Evolutionary conservation across 768 basidiomycete genomes (phyloP).

Genomic region (Amyloporia xantha): DNA sequence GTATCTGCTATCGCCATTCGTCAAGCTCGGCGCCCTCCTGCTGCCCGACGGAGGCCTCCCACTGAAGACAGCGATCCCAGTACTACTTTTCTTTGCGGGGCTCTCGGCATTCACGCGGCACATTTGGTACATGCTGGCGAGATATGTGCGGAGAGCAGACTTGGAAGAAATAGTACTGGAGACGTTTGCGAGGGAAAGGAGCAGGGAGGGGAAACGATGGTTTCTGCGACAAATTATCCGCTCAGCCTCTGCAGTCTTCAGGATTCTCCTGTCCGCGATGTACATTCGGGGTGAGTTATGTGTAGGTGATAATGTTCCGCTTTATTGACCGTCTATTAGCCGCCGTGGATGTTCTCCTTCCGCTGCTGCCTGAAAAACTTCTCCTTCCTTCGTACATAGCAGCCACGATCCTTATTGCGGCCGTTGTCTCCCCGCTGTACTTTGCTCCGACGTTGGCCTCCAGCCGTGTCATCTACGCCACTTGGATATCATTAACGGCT

Average conservation of each 20-base stretch:
- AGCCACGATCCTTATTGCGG: constrained; percentile 35
- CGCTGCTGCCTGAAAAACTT: constrained; percentile 36
- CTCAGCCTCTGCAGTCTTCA: constrained; percentile 36
- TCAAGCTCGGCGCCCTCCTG: constrained; percentile 65
- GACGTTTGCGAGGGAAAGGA: constrained; percentile 47
- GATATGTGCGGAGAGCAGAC: constrained; percentile 59
- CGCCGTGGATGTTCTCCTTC: constrained; percentile 45
- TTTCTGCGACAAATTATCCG: constrained; percentile 41
- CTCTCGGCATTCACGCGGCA: constrained; percentile 58
- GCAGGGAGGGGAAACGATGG: constrained; percentile 41
- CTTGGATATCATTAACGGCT: constrained; percentile 50
- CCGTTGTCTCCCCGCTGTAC: constrained; percentile 44
- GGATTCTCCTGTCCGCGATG: constrained; percentile 47
- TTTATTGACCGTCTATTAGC: constrained; percentile 33
- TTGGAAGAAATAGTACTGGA: constrained; percentile 61
- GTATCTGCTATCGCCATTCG: constrained; percentile 61
- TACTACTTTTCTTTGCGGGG: constrained; percentile 46
- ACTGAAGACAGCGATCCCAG: constrained; percentile 43
- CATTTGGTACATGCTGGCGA: constrained; percentile 72
- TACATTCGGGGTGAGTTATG: constrained; percentile 58
- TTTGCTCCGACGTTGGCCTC: constrained; percentile 49
- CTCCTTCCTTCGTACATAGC: constrained; percentile 31
- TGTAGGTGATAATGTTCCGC: not conserved
- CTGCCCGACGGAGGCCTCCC: constrained; percentile 43
- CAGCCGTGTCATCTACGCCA: constrained; percentile 46